Conservation (phyloP, 495 filamentous ascomycete species). For the Aspergillus campestris region DNA sequence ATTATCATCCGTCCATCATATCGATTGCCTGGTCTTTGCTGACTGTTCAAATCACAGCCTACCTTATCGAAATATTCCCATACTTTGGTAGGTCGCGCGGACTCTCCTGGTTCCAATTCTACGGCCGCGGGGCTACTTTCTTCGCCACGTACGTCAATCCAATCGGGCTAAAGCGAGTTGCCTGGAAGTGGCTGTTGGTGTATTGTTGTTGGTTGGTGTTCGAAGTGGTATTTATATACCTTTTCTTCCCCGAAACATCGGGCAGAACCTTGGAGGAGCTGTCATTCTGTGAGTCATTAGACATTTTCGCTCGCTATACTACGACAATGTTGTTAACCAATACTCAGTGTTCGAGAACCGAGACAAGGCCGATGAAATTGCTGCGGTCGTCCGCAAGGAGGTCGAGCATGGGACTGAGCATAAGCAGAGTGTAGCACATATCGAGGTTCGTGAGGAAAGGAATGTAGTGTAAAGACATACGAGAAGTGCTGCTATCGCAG, state of each 20-base stretch:
- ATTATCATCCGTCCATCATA: not conserved
- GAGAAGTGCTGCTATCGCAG: too few species aligned
- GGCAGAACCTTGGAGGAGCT: slow-evolving; percentile 57
- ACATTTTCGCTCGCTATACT: too few species aligned
- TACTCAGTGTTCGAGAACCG: slow-evolving; percentile 47
- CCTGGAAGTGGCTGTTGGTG: slow-evolving; percentile 55
- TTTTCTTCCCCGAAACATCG: slow-evolving; percentile 57
- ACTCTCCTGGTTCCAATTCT: slow-evolving; percentile 56
- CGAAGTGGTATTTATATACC: slow-evolving; percentile 51
- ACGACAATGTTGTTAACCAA: not conserved
- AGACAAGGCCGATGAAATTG: slow-evolving; percentile 35
- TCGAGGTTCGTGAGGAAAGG: slow-evolving; percentile 1
- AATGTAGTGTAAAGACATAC: too few species aligned
- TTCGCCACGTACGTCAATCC: slow-evolving; percentile 60
- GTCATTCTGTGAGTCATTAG: slow-evolving; percentile 45
- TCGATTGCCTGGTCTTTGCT: not conserved
- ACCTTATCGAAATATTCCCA: slow-evolving; percentile 58
- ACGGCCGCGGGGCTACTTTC: slow-evolving; percentile 44
- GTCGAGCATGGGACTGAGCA: slow-evolving; percentile 9
- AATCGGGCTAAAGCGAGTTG: slow-evolving; percentile 48
- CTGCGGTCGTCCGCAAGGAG: slow-evolving; percentile 39
- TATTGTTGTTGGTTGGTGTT: slow-evolving; percentile 54
- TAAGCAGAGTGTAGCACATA: slow-evolving; percentile 7
- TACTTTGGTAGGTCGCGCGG: slow-evolving; percentile 53
- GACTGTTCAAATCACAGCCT: slow-evolving; percentile 20